These are phyloP conservation scores for Pigoraptor vietnamica DNA, from an alignment of 78 protist genomes.

Conservation along the genomic window DNA sequence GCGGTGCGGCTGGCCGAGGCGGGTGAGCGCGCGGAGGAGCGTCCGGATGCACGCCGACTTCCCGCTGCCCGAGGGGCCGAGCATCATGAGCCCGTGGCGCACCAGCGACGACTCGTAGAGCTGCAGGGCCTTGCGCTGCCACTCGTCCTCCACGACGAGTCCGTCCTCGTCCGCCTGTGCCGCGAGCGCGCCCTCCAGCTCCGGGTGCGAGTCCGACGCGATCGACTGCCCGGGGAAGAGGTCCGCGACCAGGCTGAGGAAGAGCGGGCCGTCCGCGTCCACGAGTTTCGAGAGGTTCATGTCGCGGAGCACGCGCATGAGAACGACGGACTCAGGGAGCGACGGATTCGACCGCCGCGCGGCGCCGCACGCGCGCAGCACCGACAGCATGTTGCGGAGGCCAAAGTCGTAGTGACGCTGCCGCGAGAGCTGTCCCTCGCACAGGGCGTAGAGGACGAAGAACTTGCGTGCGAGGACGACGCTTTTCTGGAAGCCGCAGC, in stretches of 20 bases:
- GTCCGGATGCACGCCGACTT: slow-evolving; percentile 43
- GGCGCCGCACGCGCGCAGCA: slow-evolving; percentile 85
- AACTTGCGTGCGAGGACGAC: slow-evolving; percentile 82
- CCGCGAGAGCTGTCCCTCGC: slow-evolving; percentile 83
- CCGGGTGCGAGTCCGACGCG: slow-evolving; percentile 17
- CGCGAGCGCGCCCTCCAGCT: slow-evolving; percentile 4
- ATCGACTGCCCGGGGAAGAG: slow-evolving; percentile 82
- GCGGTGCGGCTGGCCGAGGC: slow-evolving; percentile 29
- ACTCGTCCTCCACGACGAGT: slow-evolving; percentile 39
- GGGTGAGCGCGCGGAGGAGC: slow-evolving; percentile 33
- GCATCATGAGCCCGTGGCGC: slow-evolving; percentile 83
- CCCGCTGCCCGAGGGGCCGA: slow-evolving; percentile 57
- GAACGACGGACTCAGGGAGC: not conserved
- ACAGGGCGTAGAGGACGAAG: slow-evolving; percentile 92
- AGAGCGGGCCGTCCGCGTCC: slow-evolving; percentile 82
- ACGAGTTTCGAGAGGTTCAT: slow-evolving; percentile 87
- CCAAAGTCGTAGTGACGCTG: slow-evolving; percentile 99
- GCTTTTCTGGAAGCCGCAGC: slow-evolving; percentile 91
- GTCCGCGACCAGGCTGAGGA: slow-evolving; percentile 67
- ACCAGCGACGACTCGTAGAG: slow-evolving; percentile 77
- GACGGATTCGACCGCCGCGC: slow-evolving; percentile 62
- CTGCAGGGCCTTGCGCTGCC: slow-evolving; percentile 85
- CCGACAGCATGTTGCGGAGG: slow-evolving; percentile 93
- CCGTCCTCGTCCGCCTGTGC: not conserved
- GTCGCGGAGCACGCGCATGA: slow-evolving; percentile 73